phyloP scores from a whole-genome alignment of 2,329 filamentous ascomycete genomes.

The Trichoderma afroharzianum region DNA sequence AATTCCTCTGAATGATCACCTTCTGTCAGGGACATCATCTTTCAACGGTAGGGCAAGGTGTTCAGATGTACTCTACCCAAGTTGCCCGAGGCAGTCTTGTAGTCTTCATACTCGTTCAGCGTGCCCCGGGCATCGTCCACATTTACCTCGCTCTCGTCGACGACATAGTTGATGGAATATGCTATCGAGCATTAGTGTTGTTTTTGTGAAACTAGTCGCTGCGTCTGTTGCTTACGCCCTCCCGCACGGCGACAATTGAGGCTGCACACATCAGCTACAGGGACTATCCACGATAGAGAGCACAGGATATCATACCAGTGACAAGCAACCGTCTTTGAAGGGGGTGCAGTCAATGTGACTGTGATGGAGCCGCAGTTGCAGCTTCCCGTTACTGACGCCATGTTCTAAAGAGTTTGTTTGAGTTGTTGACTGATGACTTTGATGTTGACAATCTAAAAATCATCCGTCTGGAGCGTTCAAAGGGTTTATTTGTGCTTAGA shows the following conservation, averaged over 20 bases:
- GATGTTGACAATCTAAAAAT: background rate
- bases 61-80: background rate
- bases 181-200: background rate
- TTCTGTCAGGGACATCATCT: background rate
- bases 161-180: background rate
- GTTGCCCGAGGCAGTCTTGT: background rate
- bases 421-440: background rate
- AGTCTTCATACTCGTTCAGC: background rate
- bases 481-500: background rate
- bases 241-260: background rate
- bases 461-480: background rate
- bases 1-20: background rate
- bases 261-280: background rate
- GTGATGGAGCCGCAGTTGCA: background rate
- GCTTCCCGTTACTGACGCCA: background rate
- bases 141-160: background rate
- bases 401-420: background rate
- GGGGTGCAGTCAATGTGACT: background rate
- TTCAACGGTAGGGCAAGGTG: background rate
- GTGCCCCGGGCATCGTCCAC: background rate
- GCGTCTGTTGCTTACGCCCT: background rate
- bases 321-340: background rate
- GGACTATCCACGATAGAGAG: no score
- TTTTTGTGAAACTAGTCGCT: background rate
- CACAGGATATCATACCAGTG: background rate